phyloP scores from a whole-genome alignment of 495 filamentous ascomycete genomes.

The Hypoxylon rickii region DNA sequence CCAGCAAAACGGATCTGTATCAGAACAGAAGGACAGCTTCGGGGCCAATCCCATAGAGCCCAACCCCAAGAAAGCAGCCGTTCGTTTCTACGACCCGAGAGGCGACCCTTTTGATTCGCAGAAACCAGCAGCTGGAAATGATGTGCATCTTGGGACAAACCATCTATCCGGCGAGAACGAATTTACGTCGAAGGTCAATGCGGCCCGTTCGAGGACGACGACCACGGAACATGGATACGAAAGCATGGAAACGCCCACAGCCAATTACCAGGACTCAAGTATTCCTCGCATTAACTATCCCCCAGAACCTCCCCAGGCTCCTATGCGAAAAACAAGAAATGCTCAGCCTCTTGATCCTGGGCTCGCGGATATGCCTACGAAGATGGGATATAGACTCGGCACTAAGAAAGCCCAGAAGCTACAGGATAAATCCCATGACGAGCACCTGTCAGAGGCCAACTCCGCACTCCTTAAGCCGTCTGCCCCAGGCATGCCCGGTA shows the following conservation, averaged over 20 bases:
- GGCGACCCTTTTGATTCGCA: conserved; percentile 51
- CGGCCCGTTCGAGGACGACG: conserved; percentile 42
- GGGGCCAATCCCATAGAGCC: conserved; percentile 36
- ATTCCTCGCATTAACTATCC: conserved; percentile 38
- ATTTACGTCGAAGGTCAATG: conserved; percentile 47
- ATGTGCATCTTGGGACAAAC: conserved; percentile 40
- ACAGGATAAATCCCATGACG: conserved; percentile 45
- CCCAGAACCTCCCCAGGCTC: conserved; percentile 70
- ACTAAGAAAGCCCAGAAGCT: conserved; percentile 56
- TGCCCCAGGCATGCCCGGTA: conserved; percentile 36
- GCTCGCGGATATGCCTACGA: conserved; percentile 66
- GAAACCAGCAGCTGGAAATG: conserved; percentile 41
- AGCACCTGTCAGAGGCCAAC: conserved; percentile 28
- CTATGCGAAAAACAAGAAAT: conserved; percentile 63
- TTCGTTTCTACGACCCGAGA: conserved; percentile 41
- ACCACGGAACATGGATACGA: conserved; percentile 34
- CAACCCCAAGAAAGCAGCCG: conserved; percentile 42
- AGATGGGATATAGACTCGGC: conserved; percentile 59
- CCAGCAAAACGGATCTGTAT: conserved; percentile 27
- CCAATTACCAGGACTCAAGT: conserved; percentile 40
- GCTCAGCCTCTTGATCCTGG: conserved; percentile 58
- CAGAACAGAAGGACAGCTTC: conserved; percentile 39
- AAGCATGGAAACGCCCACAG: conserved; percentile 48
- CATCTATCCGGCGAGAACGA: conserved; percentile 46
- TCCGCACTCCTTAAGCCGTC: conserved; percentile 26